Evolutionary conservation across 345 rosid species (phyloP), one percentile per base, ranked within the genome.

Genomic region (Gossypium rotundifolium): DNA sequence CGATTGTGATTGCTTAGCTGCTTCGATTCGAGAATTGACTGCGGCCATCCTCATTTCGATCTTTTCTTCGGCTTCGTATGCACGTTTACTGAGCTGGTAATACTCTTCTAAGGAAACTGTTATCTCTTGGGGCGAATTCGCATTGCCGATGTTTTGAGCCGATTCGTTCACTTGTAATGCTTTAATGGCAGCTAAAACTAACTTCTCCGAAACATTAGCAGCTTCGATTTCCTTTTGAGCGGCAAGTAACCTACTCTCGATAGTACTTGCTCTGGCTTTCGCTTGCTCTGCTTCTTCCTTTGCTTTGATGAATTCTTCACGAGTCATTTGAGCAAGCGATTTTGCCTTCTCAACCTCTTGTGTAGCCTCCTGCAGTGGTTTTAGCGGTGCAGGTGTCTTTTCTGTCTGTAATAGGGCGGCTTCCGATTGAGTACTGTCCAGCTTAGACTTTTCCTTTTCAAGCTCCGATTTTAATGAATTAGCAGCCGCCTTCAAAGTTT

Each of bases 181-280:
- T 75, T 89, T 92, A 70, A 94, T 86, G 65, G 98, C 91, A 52
- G 93, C 90, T 73, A 88, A 77, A 59, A 97, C 98, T 73, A 94
- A 70, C 55, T 85, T 88, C 79, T 92, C 96, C 2, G 98, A 92
- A 79, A 97, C 94, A 79, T 76, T 89, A 52, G 95, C 87, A 74
- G 97, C 91, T 77, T 88, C 95, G n/a, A 85, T 92, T 80, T 92
- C 98, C 83, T 91, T 92, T 67, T 79, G 89, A 72, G 92, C 88
- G 3, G 92, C 95, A 29, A 83, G 74, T 69, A 94, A 82, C 76
- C 89, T 89, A 78, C 91, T 88, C 79, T 91, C 86, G 79, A 88
- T 78, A 20, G 89, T 85, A 74, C 84, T 83, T 57, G 86, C 94
- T 71, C 84, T 89, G 65, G 91, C 94, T 82, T 87, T 92, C 64